phyloP scores from a whole-genome alignment of 805 yeast species.

The Saturnispora serradocipensis region DNA sequence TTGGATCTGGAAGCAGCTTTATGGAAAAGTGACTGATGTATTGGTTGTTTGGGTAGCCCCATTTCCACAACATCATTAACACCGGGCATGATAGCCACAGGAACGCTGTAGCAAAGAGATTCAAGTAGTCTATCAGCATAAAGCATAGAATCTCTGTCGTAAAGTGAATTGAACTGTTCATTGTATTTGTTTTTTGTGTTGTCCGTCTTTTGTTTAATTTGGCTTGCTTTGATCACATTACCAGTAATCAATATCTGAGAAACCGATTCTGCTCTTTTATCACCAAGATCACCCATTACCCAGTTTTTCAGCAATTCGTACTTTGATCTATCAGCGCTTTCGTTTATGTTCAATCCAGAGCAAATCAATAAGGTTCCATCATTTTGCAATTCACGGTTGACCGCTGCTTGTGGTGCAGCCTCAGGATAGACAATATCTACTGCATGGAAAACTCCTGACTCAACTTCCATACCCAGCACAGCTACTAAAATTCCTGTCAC shows the following conservation, averaged over 20 bases:
- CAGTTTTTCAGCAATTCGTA: conserved; percentile 58
- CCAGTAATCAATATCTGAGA: conserved; percentile 48
- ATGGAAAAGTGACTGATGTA: conserved; percentile 69
- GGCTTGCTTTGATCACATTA: conserved; percentile 35
- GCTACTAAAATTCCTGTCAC: conserved; percentile 91
- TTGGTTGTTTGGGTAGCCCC: conserved; percentile 80
- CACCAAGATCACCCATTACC: conserved; percentile 54
- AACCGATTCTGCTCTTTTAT: conserved; percentile 15
- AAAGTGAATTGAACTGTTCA: conserved; percentile 47
- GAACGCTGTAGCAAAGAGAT: conserved; percentile 48
- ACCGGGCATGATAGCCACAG: conserved; percentile 81
- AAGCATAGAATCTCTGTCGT: conserved; percentile 37
- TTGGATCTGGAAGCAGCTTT: conserved; percentile 28
- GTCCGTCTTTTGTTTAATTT: conserved; percentile 19
- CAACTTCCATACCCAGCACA: conserved; percentile 74
- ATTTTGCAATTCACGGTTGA: conserved; percentile 9
- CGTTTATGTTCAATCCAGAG: conserved; percentile 61
- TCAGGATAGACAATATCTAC: conserved; percentile 72
- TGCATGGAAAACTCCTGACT: conserved; percentile 75
- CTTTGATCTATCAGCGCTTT: conserved; percentile 34
- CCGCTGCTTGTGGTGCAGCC: conserved; percentile 41
- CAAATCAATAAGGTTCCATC: conserved; percentile 53
- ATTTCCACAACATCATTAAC: conserved; percentile 74
- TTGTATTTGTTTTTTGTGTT: conserved; percentile 32
- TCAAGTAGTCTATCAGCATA: conserved; percentile 51